phyloP scores from a whole-genome alignment of 176 grass and related monocot species.

The Cenchrus americanus region DNA sequence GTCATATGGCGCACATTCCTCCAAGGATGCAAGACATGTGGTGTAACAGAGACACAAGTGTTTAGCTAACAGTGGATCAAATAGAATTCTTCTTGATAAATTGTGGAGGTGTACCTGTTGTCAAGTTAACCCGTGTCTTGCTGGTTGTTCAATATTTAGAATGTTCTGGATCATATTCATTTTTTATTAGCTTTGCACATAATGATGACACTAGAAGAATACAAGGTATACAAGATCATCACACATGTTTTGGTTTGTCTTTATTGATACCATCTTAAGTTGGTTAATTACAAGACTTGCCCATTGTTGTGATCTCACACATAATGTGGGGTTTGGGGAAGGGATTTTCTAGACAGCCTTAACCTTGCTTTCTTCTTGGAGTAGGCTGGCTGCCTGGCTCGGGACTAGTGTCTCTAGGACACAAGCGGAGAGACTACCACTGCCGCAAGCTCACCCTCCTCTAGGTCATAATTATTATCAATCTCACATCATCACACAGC shows the following conservation, averaged over 20 bases:
- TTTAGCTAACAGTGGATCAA: slow-evolving; percentile 33
- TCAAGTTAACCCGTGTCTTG: not conserved
- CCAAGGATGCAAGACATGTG: slow-evolving; percentile 70
- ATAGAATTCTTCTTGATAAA: slow-evolving; percentile 10
- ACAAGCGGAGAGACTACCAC: not conserved
- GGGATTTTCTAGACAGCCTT: not conserved
- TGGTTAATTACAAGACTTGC: slow-evolving; percentile 21
- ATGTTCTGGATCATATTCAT: slow-evolving; percentile 19
- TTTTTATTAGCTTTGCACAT: slow-evolving; percentile 22
- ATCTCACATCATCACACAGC: not conserved
- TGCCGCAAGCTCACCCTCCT: not conserved
- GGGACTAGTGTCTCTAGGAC: not conserved
- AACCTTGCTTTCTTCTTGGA: not conserved
- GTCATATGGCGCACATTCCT: slow-evolving; percentile 70
- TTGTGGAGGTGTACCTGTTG: slow-evolving; percentile 14
- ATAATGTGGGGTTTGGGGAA: not conserved
- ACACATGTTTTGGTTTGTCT: slow-evolving; percentile 6
- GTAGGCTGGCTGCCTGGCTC: not conserved
- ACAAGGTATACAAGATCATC: slow-evolving; percentile 2
- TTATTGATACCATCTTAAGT: slow-evolving; percentile 34
- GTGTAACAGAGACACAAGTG: slow-evolving; percentile 34
- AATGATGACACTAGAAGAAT: slow-evolving; percentile 1
- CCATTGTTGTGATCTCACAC: not conserved
- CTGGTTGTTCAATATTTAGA: slow-evolving; percentile 24
- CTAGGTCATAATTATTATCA: not conserved